These are phyloP conservation scores for Leptosphaerulina australis DNA, from an alignment of 2,329 filamentous ascomycete species.

Conservation along the genomic window DNA sequence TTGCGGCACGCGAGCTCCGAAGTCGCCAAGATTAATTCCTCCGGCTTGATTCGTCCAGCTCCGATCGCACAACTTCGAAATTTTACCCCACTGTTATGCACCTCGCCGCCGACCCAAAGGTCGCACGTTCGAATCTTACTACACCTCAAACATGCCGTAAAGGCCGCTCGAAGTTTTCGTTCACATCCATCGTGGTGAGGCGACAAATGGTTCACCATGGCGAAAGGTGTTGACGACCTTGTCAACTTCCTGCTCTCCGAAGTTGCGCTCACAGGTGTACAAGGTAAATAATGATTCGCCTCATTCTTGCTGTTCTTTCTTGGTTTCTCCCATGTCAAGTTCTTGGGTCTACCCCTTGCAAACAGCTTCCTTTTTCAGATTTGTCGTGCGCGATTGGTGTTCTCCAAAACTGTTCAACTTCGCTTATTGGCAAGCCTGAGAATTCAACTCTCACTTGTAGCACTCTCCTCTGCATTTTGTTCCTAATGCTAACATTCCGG, in stretches of 20 bases:
- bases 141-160: not conserved
- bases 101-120: constrained; percentile 7
- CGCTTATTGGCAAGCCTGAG: constrained; percentile 3
- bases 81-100: constrained; percentile 18
- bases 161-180: too few species aligned
- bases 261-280: constrained; percentile 63
- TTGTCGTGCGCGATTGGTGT: not conserved
- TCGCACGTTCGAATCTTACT: not conserved
- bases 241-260: constrained; percentile 64
- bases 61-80: too few species aligned
- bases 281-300: constrained; percentile 57
- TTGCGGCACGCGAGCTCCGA: not conserved
- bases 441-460: constrained; percentile 22
- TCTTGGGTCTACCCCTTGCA: not conserved
- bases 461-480: constrained; percentile 1
- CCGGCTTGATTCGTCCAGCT: too few species aligned
- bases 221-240: constrained; percentile 59
- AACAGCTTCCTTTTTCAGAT: not conserved
- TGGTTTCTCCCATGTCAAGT: not conserved
- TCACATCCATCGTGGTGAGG: not conserved
- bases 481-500: constrained; percentile 4
- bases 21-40: too few species aligned
- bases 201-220: constrained; percentile 34
- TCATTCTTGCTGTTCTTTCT: not conserved
- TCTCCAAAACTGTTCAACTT: not conserved